These are phyloP conservation scores for Alternaria postmessia DNA, from an alignment of 2,329 filamentous ascomycete genomes.

Conservation along the genomic window DNA sequence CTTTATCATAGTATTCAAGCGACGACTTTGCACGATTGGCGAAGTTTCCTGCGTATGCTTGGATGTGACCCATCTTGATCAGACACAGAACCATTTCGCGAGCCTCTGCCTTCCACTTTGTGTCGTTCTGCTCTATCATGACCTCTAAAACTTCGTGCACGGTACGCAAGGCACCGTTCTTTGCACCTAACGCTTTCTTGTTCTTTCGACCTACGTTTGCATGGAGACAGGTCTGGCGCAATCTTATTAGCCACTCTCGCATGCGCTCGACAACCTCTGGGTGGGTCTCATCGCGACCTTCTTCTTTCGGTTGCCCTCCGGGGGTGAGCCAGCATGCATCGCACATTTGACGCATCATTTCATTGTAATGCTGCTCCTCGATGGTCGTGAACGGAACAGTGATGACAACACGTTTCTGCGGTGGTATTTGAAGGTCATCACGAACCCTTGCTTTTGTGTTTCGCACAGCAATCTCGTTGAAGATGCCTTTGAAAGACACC, in stretches of 20 bases:
- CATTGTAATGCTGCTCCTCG: constrained; percentile 87
- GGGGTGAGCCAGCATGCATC: constrained; percentile 71
- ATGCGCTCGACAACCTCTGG: constrained; percentile 70
- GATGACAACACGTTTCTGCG: constrained; percentile 85
- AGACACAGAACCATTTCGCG: constrained; percentile 69
- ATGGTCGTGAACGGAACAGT: constrained; percentile 89
- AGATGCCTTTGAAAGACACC: constrained; percentile 71
- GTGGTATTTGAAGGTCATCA: constrained; percentile 78
- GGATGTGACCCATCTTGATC: constrained; percentile 76
- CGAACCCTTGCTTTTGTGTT: constrained; percentile 86
- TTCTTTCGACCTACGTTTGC: constrained; percentile 79
- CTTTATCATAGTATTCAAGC: constrained; percentile 71
- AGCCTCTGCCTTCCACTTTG: constrained; percentile 71
- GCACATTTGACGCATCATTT: constrained; percentile 78
- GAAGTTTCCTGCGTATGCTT: constrained; percentile 74
- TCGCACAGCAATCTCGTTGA: constrained; percentile 76
- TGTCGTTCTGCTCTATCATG: constrained; percentile 89
- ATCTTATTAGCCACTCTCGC: constrained; percentile 77
- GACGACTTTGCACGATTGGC: constrained; percentile 66
- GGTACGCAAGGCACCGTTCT: constrained; percentile 75
- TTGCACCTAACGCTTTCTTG: constrained; percentile 67
- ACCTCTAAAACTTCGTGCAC: constrained; percentile 85
- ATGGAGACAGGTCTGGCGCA: constrained; percentile 86
- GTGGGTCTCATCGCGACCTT: constrained; percentile 71
- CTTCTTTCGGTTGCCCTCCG: constrained; percentile 67